Base-by-base conservation (phyloP, 768 basidiomycete species). In the Kwoniella mangroviensis region DNA sequence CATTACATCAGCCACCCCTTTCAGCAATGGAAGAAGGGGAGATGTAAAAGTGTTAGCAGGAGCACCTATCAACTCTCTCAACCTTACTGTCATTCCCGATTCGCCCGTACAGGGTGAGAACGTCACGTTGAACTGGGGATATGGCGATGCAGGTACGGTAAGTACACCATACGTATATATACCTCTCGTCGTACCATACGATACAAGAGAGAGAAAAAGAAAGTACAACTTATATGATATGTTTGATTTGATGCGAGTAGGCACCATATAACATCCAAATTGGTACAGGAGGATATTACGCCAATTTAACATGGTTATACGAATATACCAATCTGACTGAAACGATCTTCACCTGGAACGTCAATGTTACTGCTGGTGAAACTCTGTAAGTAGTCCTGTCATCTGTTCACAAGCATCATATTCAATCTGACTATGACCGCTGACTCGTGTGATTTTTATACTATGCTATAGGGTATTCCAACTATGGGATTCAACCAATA, bases 251-350 rank as follows among this genome's bases (percentile, higher is more conserved):
- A 59, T 52, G 28, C 26, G 21, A 15, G 34, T 42, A 67, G 66
- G 66, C 66, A 19, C 66, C 66, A 51, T 67, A 67, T 22, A 67
- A 58, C 15, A 10, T 67, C 15, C 56, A 58, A 15, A 67, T 67
- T 34, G 66, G 66, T 40, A 59, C 66, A 51, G 66, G 66, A 67
- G 66, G 66, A 3, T 67, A 67, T n/a, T 67, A 67, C 15, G 43
- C 57, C 43, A 67, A 67, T 13, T 34, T 67, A 19, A 67, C 66
- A 52, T 67, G 66, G 66, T 60, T 60, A 40, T 67, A 67, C 24
- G 58, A 67, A 51, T 67, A 60, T 51, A 60, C 56, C 43, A 67
- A 60, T 53, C 15, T 67, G 11, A 60, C 66, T 9, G 26, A 26
- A 13, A 67, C 66, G 22, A 53, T 60, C 28, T 51, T 67, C 10